Conservation (phyloP, 805 yeast genomes). For the Hanseniaspora osmophila region DNA sequence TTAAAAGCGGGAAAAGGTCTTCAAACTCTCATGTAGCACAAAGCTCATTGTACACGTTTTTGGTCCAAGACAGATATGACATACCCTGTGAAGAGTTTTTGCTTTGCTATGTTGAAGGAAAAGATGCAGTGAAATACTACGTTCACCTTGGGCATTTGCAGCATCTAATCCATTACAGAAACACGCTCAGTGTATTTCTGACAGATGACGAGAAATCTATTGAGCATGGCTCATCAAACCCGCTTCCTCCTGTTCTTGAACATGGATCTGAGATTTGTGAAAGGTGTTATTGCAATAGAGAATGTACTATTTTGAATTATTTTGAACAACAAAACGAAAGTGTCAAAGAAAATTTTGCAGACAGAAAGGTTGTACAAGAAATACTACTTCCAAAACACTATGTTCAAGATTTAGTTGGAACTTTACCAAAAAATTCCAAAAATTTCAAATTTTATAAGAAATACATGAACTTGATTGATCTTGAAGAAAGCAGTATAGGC, state of each 20-base stretch:
- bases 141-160: slow-evolving; percentile 43
- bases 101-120: slow-evolving; percentile 58
- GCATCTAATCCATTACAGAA: slow-evolving; percentile 58
- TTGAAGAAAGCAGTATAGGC: slow-evolving; percentile 34
- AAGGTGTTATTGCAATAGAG: slow-evolving; percentile 4
- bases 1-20: slow-evolving; percentile 66
- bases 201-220: slow-evolving; percentile 26
- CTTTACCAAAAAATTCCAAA: slow-evolving; percentile 13
- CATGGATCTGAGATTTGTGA: slow-evolving; percentile 5
- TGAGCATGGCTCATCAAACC: slow-evolving; percentile 1
- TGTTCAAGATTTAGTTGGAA: slow-evolving; percentile 31
- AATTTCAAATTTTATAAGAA: slow-evolving; percentile 43
- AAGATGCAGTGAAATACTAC: slow-evolving; percentile 40
- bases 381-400: slow-evolving; percentile 1
- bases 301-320: slow-evolving; percentile 19
- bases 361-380: background rate
- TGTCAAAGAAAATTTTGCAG: slow-evolving; percentile 26
- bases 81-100: slow-evolving; percentile 50
- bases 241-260: slow-evolving; percentile 1
- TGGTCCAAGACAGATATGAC: slow-evolving; percentile 69
- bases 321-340: slow-evolving; percentile 44
- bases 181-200: slow-evolving; percentile 46
- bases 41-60: slow-evolving; percentile 63
- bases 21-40: slow-evolving; percentile 71
- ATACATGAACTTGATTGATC: slow-evolving; percentile 55